Conservation (phyloP, 768 basidiomycete genomes). For the Steccherinum ochraceum region DNA sequence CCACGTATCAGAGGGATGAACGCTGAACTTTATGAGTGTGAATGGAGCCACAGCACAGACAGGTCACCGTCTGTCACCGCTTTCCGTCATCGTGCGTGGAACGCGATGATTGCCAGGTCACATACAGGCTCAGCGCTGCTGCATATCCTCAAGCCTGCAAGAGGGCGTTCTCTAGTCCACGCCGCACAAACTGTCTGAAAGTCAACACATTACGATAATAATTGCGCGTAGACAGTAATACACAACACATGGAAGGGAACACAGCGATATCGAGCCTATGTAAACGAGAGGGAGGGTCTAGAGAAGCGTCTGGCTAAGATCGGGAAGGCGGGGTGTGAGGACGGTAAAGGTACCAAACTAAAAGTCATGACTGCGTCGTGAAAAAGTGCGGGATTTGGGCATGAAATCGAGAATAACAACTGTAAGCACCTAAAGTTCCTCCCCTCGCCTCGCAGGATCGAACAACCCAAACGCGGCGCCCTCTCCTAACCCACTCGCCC, state of each 20-base stretch:
- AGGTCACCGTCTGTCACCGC: too few relatives aligned
- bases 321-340: neutral
- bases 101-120: too few relatives aligned
- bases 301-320: neutral
- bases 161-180: too few relatives aligned
- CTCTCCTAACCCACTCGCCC: conserved; percentile 68
- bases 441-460: conserved; percentile 4
- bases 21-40: too few relatives aligned
- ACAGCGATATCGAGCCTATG: neutral
- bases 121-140: too few relatives aligned
- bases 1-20: too few relatives aligned
- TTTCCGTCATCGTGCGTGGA: too few relatives aligned
- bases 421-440: neutral
- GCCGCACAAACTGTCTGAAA: too few relatives aligned
- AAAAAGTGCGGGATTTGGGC: neutral
- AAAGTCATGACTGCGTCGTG: neutral
- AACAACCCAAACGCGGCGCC: conserved; percentile 47
- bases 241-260: neutral
- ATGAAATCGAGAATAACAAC: neutral
- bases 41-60: too few relatives aligned
- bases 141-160: too few relatives aligned
- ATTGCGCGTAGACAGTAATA: neutral
- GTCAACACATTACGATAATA: neutral
- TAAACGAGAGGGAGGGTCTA: neutral
- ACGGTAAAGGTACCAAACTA: neutral